A percentile compares a stretch with the other conserved stretches of the same genome.
Evolutionary conservation across 257 asterid genomes (phyloP).

Genomic region (Prunella vulgaris): DNA sequence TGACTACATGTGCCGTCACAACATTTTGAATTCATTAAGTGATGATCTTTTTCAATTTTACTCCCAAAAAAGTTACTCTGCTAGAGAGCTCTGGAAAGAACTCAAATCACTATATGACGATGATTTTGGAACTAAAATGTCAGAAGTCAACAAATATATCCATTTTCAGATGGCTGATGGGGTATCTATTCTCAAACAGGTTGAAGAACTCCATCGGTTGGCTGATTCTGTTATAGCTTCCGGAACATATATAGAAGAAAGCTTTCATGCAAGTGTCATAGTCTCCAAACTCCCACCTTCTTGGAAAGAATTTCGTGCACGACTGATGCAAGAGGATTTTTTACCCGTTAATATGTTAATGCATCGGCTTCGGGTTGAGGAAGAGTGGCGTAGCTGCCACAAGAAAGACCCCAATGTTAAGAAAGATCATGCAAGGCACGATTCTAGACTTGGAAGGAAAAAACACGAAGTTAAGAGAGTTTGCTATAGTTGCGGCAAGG

Average conservation of each 20-base stretch:
- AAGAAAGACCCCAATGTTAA: conserved; percentile 19
- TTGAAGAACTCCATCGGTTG: conserved; percentile 50
- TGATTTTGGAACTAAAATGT: conserved; percentile 64
- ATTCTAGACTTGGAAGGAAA: conserved; percentile 19
- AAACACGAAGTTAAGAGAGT: conserved; percentile 31
- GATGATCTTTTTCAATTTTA: conserved; percentile 50
- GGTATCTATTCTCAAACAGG: conserved; percentile 48
- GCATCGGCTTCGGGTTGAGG: conserved; percentile 51
- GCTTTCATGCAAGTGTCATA: conserved; percentile 47
- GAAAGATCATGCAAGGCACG: conserved; percentile 17
- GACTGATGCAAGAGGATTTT: conserved; percentile 49
- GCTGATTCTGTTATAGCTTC: conserved; percentile 43
- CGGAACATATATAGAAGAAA: conserved; percentile 60
- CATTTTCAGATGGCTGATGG: conserved; percentile 66
- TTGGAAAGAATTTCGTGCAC: conserved; percentile 54
- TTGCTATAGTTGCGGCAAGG: conserved; percentile 48
- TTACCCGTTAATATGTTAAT: conserved; percentile 37
- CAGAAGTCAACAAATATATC: conserved; percentile 52
- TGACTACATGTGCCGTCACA: conserved; percentile 52
- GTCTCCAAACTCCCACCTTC: conserved; percentile 73
- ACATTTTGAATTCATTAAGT: conserved; percentile 53
- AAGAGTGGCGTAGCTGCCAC: conserved; percentile 36
- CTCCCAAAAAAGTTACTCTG: conserved; percentile 42
- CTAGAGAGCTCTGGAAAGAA: conserved; percentile 72
- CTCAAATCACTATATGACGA: conserved; percentile 43